Conservation (phyloP, 2,329 filamentous ascomycete species). For the Chaetothyriales sp. region DNA sequence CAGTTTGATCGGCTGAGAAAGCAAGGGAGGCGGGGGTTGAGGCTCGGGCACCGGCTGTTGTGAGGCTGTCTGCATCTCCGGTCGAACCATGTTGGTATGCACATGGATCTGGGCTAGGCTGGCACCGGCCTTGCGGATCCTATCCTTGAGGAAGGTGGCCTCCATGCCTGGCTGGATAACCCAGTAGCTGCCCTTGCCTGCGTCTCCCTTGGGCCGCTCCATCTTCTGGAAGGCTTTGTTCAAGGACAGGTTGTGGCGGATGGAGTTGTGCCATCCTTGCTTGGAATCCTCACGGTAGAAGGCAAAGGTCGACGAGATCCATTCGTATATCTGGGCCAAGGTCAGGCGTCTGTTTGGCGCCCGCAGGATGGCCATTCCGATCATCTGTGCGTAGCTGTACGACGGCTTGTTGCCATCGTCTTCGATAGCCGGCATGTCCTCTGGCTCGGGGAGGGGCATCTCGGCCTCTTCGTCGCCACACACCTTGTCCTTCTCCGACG, state of each 20-base stretch:
- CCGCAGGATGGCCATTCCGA: conserved; percentile 90
- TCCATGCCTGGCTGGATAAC: conserved; percentile 82
- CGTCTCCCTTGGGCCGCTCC: conserved; percentile 89
- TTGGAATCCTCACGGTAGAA: conserved; percentile 70
- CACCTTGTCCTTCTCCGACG: conserved; percentile 48
- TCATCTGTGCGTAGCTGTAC: conserved; percentile 87
- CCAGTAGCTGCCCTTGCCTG: conserved; percentile 97
- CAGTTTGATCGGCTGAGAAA: conserved; percentile 22
- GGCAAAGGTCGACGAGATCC: conserved; percentile 89
- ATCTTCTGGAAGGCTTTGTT: conserved; percentile 96
- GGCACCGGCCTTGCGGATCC: conserved; percentile 29
- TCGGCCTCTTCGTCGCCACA: conserved; percentile 36
- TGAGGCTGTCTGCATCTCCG: conserved; percentile 10
- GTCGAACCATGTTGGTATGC: conserved; percentile 20
- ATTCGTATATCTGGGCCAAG: conserved; percentile 92
- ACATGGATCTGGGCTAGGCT: conserved; percentile 28
- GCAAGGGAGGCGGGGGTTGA: conserved; percentile 14
- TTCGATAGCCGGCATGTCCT: conserved; percentile 64
- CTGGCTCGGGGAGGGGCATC: conserved; percentile 49
- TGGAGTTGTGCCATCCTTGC: conserved; percentile 91
- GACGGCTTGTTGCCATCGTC: conserved; percentile 82
- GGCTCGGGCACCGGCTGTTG: conserved; percentile 12
- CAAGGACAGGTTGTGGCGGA: conserved; percentile 89
- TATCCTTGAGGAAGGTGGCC: conserved; percentile 76
- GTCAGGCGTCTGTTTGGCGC: conserved; percentile 72